Evolutionary conservation across 2,329 filamentous ascomycete genomes (phyloP), one percentile per base, ranked within the genome.

Genomic region (Apiospora saccharicola): DNA sequence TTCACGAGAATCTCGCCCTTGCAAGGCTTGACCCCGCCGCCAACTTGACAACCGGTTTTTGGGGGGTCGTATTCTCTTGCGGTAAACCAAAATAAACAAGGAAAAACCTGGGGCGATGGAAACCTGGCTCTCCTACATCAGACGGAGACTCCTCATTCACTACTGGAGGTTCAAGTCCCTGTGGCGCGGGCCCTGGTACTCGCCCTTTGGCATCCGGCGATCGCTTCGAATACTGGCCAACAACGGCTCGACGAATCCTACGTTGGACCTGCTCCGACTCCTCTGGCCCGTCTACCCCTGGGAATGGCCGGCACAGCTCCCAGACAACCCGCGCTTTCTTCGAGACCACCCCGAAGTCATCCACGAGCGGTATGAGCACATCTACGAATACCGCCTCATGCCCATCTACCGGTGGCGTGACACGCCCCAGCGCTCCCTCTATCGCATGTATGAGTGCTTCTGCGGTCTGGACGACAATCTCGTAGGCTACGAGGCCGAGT

Each of bases 381-480:
- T 72, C n/a, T 72, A 72, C 68, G 51, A 73, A 57, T 53, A 72
- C 16, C 67, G 72, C 19, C 57, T 72, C 53, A 73, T 73, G n/a
- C 72, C 72, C 30, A 61, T 73, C 30, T 73, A 71, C 70, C 71
- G 70, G 69, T 73, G 72, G 69, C 78, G 78, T 53, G 78, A 79
- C 70, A 79, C 77, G 64, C 73, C 74, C n/a, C 74, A 75, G 51
- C 71, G 78, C 26, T 75, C 78, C 41, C 75, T 79, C 51, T 79
- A 76, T 70, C 76, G 77, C 22, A 72, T 79, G 3, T 79, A 79
- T 68, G 78, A 80, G 71, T 77, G 76, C 19, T 72, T 78, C n/a
- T 78, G 76, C 69, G 76, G 76, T 46, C 72, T 72, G 14, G 74
- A 79, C 70, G 78, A 76, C 13, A 49, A 71, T 7, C 71, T 78